phyloP scores from a whole-genome alignment of 805 yeast genomes.

The Zygotorulaspora chibaensis region DNA sequence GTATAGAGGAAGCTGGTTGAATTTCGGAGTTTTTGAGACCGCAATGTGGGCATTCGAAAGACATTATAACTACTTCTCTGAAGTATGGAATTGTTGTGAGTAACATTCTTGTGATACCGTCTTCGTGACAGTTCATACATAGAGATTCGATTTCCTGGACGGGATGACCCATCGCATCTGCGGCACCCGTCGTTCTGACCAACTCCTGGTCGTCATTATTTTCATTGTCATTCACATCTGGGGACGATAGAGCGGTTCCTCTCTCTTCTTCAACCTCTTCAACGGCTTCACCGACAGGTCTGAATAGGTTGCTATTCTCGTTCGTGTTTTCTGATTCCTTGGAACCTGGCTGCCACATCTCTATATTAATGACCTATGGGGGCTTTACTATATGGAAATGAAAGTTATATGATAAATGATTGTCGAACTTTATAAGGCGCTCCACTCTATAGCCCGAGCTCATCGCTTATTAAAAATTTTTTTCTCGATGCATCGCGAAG shows the following conservation, averaged over 20 bases:
- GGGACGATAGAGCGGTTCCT: too few relatives aligned
- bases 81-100: slow-evolving; percentile 89
- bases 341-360: too few relatives aligned
- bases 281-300: slow-evolving; percentile 58
- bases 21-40: slow-evolving; percentile 85
- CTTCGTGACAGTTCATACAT: slow-evolving; percentile 91
- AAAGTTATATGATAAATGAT: too few relatives aligned
- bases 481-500: not conserved
- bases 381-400: too few relatives aligned
- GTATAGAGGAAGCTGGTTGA: slow-evolving; percentile 92
- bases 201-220: slow-evolving; percentile 26
- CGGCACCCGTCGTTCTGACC: slow-evolving; percentile 66
- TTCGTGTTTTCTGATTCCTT: too few relatives aligned
- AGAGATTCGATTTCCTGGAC: slow-evolving; percentile 92
- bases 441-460: too few relatives aligned
- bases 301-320: slow-evolving; percentile 42
- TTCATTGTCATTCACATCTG: slow-evolving; percentile 32
- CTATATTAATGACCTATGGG: too few relatives aligned
- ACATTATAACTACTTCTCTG: slow-evolving; percentile 87
- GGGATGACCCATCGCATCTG: slow-evolving; percentile 84
- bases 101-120: slow-evolving; percentile 78
- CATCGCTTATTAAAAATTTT: not conserved
- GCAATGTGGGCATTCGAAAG: slow-evolving; percentile 95
- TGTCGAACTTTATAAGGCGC: too few relatives aligned
- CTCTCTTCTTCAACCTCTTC: slow-evolving; percentile 30